Base-by-base conservation (phyloP, 2,329 filamentous ascomycete genomes). In the Xylaria sp. region DNA sequence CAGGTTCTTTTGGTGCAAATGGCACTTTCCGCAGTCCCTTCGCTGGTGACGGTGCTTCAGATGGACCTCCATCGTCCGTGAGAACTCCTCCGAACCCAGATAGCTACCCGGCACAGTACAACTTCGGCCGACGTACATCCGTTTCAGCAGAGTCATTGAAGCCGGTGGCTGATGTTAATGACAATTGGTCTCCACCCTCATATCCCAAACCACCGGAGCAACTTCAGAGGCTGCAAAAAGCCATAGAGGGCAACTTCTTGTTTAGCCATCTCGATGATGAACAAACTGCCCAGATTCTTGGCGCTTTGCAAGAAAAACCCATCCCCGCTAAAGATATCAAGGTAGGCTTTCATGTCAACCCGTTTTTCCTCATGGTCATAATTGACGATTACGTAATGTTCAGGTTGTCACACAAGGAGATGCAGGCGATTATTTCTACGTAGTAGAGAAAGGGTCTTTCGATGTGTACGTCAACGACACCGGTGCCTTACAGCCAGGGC, bases 131-230 rank as follows among this genome's bases (percentile, higher is more conserved):
- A 67, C 92, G 95, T 72, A 97, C 94, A 40, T 98, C 95, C 3
- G 95, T 99, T 56, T 98, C 95, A 42, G 95, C 95, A 53, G 95
- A 99, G 79, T 97, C 94, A 1, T 84, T 98, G 73, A 96, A 97
- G 77, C 95, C 95, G 17, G 91, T 89, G 51, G 89, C 91, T 33
- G 89, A 93, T 63, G 87, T 87, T 60, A 89, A 92, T 72, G 92
- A 95, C 76, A 95, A 92, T 78, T 99, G 94, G 94, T 86, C 89
- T 31, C 92, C 95, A 8, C 95, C 95, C 2, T 86, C 86, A 71
- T 92, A 95, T 76, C 86, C 88, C 67, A 99, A 99, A 82, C 87
- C 91, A 0, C 74, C 83, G 0, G 93, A 97, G 14, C 95, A 98
- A 79, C 78, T 96, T 47, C 80, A 83, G 17, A 89, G 95, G 59